Evolutionary conservation across 192 early-diverging fungal genomes (phyloP), one percentile per base, ranked within the genome.

Genomic region (Rhizoclosmatium sp.): DNA sequence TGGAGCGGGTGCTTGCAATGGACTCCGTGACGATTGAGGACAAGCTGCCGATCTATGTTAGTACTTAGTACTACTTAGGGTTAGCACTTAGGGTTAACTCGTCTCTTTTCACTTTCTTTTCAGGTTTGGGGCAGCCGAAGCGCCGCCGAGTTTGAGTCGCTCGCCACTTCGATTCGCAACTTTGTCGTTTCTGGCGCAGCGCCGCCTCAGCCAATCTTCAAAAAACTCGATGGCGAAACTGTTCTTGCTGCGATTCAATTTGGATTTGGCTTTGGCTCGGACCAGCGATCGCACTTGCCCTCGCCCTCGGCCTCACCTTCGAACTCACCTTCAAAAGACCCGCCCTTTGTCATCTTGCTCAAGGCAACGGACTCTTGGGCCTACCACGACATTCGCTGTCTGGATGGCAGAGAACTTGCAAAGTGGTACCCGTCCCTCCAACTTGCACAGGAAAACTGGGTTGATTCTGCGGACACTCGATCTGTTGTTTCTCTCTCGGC

Each of bases 221-320:
- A 12, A 12, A 12, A 16, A 16, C 67, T 69, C 67, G 67, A 69
- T 44, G 44, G 41, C 14, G 67, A 69, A 12, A 69, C 67, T 5
- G 7, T 47, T 9, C 46, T n/a, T 44, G 67, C 67, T 2, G 67
- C 67, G 7, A 31, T 31, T 31, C 31, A 31, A n/a, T n/a, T n/a
- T n/a, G n/a, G n/a, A n/a, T n/a, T n/a, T n/a, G n/a, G n/a, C n/a
- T n/a, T n/a, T n/a, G 31, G 31, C 31, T 31, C 31, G 31, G 31
- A 31, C 31, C 31, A 31, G 31, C 31, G 31, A 31, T 31, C 31
- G 31, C 31, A 31, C 31, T 31, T 31, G 31, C 31, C 31, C 31
- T 31, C 31, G 39, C 40, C 64, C 64, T 40, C 3, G n/a, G n/a
- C 64, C 40, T 40, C 3, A 39, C 39, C 64, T 23, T 40, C 21